Conservation (phyloP, 2,329 filamentous ascomycete genomes). For the Aspergillus sclerotialis region DNA sequence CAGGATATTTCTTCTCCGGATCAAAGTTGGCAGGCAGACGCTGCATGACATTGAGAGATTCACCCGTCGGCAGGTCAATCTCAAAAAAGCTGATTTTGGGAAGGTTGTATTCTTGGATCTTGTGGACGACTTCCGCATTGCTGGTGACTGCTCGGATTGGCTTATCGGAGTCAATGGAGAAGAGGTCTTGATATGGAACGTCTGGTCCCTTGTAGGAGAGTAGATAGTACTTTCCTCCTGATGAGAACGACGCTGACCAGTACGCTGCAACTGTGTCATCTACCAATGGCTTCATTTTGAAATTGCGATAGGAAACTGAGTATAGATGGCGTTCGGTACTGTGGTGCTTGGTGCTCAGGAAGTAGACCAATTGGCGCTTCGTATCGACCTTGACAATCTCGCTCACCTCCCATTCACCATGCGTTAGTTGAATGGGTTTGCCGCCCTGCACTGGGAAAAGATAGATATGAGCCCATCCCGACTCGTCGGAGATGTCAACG, state of each 20-base stretch:
- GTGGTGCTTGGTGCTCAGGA: conserved; percentile 57
- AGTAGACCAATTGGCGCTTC: conserved; percentile 53
- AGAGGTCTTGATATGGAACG: conserved; percentile 63
- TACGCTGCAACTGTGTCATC: conserved; percentile 53
- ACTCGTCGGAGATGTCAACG: conserved; percentile 59
- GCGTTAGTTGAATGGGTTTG: conserved; percentile 51
- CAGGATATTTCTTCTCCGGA: conserved; percentile 56
- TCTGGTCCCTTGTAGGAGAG: conserved; percentile 59
- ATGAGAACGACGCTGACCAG: conserved; percentile 61
- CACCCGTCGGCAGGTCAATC: conserved; percentile 55
- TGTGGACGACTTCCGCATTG: conserved; percentile 51
- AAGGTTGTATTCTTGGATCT: conserved; percentile 54
- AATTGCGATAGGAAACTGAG: conserved; percentile 52
- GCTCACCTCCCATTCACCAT: conserved; percentile 60
- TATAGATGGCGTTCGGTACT: conserved; percentile 63
- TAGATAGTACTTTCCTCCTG: conserved; percentile 57
- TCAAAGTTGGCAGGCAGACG: conserved; percentile 60
- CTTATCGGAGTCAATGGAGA: conserved; percentile 48
- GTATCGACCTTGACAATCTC: conserved; percentile 55
- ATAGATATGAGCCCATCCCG: conserved; percentile 61
- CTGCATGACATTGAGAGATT: conserved; percentile 58
- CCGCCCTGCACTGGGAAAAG: conserved; percentile 54
- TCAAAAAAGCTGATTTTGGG: conserved; percentile 60
- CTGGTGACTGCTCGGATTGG: conserved; percentile 54
- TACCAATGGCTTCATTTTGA: conserved; percentile 53